Evolutionary conservation across 768 basidiomycete genomes (phyloP).

Genomic region (Agrocybe pediades): DNA sequence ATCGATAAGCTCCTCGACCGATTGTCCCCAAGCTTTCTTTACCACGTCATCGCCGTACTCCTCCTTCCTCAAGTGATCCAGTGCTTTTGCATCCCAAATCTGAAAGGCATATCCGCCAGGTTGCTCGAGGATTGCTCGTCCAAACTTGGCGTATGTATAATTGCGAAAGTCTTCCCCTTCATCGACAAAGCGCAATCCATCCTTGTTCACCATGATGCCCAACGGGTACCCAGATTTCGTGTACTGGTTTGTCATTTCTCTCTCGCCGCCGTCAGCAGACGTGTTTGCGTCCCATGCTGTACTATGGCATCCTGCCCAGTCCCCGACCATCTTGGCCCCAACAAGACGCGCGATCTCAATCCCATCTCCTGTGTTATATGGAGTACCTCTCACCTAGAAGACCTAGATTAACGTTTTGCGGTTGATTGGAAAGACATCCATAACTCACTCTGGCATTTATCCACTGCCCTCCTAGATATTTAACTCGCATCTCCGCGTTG

Average conservation of each 20-base stretch:
- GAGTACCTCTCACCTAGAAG: conserved; percentile 65
- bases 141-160: conserved; percentile 74
- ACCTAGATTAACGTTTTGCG: not conserved
- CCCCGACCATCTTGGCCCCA: conserved; percentile 60
- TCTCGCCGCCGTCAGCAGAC: conserved; percentile 48
- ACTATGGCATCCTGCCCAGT: conserved; percentile 72
- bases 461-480: conserved; percentile 64
- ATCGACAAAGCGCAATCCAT: conserved; percentile 65
- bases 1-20: conserved; percentile 50
- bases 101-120: conserved; percentile 66
- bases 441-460: conserved; percentile 49
- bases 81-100: conserved; percentile 56
- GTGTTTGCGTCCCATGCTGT: conserved; percentile 74
- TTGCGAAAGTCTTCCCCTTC: conserved; percentile 75
- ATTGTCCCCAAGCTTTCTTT: conserved; percentile 51
- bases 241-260: conserved; percentile 65
- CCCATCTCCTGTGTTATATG: conserved; percentile 70
- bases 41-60: conserved; percentile 68
- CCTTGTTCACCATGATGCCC: conserved; percentile 66
- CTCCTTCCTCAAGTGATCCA: conserved; percentile 51
- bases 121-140: conserved; percentile 58
- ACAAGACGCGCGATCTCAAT: conserved; percentile 50
- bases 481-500: conserved; percentile 47
- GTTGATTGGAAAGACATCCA: not conserved
- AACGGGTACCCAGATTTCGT: conserved; percentile 77